phyloP scores from a whole-genome alignment of 768 basidiomycete genomes.

The Fistulinella prunicolor region DNA sequence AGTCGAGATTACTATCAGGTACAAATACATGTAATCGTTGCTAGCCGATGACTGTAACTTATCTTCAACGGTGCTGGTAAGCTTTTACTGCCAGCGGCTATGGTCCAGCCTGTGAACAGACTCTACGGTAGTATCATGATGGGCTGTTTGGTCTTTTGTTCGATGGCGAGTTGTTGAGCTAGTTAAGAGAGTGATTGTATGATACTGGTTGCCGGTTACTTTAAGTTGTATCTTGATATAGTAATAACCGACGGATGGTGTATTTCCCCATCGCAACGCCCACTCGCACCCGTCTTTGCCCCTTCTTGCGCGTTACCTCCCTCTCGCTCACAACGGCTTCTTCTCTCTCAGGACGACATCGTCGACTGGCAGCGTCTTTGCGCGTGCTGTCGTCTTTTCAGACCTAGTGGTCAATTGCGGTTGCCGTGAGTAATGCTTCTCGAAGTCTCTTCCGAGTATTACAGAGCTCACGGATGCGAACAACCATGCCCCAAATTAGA shows the following conservation, averaged over 20 bases:
- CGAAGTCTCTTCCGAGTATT: background rate
- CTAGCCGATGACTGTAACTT: too few relatives aligned
- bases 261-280: constrained; percentile 16
- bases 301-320: background rate
- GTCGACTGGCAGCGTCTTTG: constrained; percentile 4
- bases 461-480: constrained; percentile 22
- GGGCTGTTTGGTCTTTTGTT: too few relatives aligned
- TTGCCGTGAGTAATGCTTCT: constrained; percentile 11
- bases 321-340: background rate
- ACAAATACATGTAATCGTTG: too few relatives aligned
- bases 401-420: background rate
- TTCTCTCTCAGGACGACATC: constrained; percentile 7
- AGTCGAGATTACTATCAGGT: too few relatives aligned
- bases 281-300: background rate
- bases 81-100: too few relatives aligned
- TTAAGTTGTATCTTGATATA: background rate
- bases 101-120: too few relatives aligned
- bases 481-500: constrained; percentile 8
- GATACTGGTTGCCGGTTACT: background rate
- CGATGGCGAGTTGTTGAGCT: too few relatives aligned
- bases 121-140: too few relatives aligned
- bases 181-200: too few relatives aligned
- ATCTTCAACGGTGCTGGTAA: too few relatives aligned
- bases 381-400: background rate
- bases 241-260: too few relatives aligned